phyloP scores from a whole-genome alignment of 805 yeast species.

The Monosporozyma unispora region DNA sequence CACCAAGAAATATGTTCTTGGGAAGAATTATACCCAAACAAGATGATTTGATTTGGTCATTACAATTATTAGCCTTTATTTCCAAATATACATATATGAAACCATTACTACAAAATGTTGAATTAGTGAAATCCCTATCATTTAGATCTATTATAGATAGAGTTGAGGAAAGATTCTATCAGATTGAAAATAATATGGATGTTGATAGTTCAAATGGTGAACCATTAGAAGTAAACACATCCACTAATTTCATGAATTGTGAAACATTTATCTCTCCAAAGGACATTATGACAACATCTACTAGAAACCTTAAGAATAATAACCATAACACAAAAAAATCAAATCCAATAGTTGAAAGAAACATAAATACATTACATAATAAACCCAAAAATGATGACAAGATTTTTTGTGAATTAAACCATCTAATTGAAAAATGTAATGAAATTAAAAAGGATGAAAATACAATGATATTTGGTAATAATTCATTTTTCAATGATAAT shows the following conservation, averaged over 20 bases:
- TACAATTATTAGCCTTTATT: constrained; percentile 84
- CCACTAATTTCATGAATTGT: neutral
- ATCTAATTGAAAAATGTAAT: neutral
- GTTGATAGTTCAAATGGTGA: constrained; percentile 5
- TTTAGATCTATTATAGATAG: constrained; percentile 31
- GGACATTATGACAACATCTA: neutral
- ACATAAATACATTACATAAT: neutral
- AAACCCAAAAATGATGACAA: neutral
- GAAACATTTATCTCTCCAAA: neutral
- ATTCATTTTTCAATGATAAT: neutral
- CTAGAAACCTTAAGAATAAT: neutral
- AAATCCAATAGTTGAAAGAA: neutral
- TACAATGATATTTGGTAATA: neutral
- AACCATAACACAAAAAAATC: neutral
- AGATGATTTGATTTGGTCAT: constrained; percentile 89
- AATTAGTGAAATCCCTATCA: constrained; percentile 64
- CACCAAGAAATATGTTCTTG: constrained; percentile 47
- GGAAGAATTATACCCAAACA: constrained; percentile 83
- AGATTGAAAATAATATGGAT: neutral
- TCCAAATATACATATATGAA: constrained; percentile 83
- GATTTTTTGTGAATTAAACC: neutral
- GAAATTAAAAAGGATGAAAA: neutral
- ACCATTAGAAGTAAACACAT: neutral
- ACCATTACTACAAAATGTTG: constrained; percentile 62
- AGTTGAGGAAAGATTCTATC: constrained; percentile 9